Evolutionary conservation across 768 basidiomycete genomes (phyloP), one percentile per base, ranked within the genome.

Genomic region (Termitomyces sp.): DNA sequence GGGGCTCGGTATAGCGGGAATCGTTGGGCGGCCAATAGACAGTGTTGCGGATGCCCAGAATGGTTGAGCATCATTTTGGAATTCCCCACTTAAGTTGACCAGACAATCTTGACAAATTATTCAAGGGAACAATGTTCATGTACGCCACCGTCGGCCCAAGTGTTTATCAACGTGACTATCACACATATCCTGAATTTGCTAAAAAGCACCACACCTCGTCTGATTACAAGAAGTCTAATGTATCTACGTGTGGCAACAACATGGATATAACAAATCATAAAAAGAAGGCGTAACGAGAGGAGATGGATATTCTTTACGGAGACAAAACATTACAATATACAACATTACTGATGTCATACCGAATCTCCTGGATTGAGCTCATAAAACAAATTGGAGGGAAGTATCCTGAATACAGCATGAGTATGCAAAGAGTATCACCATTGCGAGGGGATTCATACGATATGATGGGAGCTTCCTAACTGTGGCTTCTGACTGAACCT

Each of bases 401-500:
- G 72, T 75, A 58, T 77, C 70, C 76, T 77, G 52, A 5, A 62
- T 54, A 60, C 26, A 35, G 38, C 33, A 50, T 56, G 36, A 58
- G 58, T 13, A 52, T 33, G 46, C 26, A 35, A 22, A 35, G 3
- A 38, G 5, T 30, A 7, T 28, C 14, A 20, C 3, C 5, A 30
- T 22, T 26, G 36, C 2, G 53, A 36, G 8, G 40, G 18, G 20
- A 44, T 5, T 68, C 77, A 47, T 62, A 80, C 88, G 53, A 90
- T 85, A 14, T 73, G 80, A 64, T 90, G 88, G 8, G 88, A 88
- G 60, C 85, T 87, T 7, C 86, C 86, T 13, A 91, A 66, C 67
- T 90, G 89, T 3, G 87, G 85, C 60, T 80, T 86, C 76, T 91
- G 88, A 62, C 78, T 81, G 66, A 79, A 91, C 58, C 80, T 74